Evolutionary conservation across 2,329 filamentous ascomycete genomes (phyloP).

Genomic region (Pseudogymnoascus sp.): DNA sequence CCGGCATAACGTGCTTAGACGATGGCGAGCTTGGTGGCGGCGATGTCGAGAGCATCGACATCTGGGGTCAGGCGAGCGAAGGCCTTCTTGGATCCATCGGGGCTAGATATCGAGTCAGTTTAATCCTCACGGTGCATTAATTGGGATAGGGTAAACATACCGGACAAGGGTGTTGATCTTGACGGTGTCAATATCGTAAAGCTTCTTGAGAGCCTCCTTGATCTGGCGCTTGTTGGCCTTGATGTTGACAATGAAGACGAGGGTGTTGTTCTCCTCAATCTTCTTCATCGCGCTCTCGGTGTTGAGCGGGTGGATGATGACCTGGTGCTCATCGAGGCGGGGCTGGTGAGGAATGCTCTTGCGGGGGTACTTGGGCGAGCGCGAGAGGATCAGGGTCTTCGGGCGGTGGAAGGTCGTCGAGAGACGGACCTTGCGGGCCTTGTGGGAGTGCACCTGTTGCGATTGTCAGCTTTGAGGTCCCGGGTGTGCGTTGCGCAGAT

Average conservation of each 20-base stretch:
- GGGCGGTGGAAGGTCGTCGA: constrained; percentile 95
- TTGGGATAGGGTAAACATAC: constrained; percentile 42
- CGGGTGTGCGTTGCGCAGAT: constrained; percentile 28
- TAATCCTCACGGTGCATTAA: too few relatives aligned
- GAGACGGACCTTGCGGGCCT: constrained; percentile 85
- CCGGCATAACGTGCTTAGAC: constrained; percentile 58
- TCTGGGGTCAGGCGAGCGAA: constrained; percentile 92
- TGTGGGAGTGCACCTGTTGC: constrained; percentile 61
- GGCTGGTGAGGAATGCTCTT: constrained; percentile 85
- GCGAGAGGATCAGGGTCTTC: constrained; percentile 89
- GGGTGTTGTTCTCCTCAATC: constrained; percentile 99
- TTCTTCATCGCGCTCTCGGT: constrained; percentile 99
- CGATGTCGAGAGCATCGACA: constrained; percentile 97
- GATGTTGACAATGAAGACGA: constrained; percentile 93
- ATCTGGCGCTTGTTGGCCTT: constrained; percentile 99
- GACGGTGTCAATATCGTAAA: constrained; percentile 95
- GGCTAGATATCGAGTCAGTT: constrained; percentile 42
- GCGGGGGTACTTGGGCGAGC: constrained; percentile 91
- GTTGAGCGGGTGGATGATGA: constrained; percentile 97
- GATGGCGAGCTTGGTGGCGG: constrained; percentile 95
- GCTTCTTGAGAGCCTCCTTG: constrained; percentile 95
- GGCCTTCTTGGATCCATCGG: constrained; percentile 97
- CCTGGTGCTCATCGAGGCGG: constrained; percentile 93
- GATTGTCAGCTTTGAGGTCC: constrained; percentile 18
- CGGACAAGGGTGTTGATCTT: constrained; percentile 99